Evolutionary conservation across 805 yeast species (phyloP).

Genomic region (Yarrowia phangngaensis): DNA sequence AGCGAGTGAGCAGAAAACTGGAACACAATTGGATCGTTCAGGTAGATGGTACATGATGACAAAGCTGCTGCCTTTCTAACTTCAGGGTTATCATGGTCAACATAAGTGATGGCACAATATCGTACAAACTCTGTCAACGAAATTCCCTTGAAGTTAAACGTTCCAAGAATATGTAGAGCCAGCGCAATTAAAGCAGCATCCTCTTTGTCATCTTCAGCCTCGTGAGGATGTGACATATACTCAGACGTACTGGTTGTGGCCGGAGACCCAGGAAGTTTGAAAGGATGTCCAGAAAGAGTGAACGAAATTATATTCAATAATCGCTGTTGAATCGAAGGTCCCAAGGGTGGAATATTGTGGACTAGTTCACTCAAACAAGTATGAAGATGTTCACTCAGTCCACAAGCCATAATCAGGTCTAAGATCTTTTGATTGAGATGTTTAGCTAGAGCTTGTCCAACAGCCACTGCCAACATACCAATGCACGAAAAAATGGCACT

Average conservation of each 20-base stretch:
- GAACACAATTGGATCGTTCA: constrained; percentile 75
- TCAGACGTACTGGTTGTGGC: constrained; percentile 46
- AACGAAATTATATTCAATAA: constrained; percentile 66
- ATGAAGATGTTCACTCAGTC: constrained; percentile 79
- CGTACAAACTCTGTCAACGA: constrained; percentile 85
- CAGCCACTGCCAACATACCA: constrained; percentile 78
- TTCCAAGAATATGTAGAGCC: constrained; percentile 71
- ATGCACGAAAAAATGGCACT: constrained; percentile 85
- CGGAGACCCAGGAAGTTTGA: constrained; percentile 84
- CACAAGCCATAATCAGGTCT: constrained; percentile 74
- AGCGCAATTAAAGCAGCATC: constrained; percentile 60
- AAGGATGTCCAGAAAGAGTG: constrained; percentile 75
- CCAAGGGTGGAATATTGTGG: constrained; percentile 73
- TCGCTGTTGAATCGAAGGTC: constrained; percentile 65
- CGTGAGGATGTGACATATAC: constrained; percentile 53
- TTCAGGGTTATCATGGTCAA: constrained; percentile 72
- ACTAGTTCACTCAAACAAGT: constrained; percentile 66
- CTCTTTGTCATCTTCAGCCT: constrained; percentile 56
- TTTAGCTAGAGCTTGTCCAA: constrained; percentile 90
- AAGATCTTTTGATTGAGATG: constrained; percentile 77
- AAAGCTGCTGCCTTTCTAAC: constrained; percentile 82
- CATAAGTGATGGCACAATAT: constrained; percentile 74
- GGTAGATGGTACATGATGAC: constrained; percentile 72
- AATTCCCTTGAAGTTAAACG: constrained; percentile 68
- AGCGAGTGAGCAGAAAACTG: constrained; percentile 79